Evolutionary conservation across 2,329 filamentous ascomycete species (phyloP).

Genomic region (Colletotrichum orchidophilum): DNA sequence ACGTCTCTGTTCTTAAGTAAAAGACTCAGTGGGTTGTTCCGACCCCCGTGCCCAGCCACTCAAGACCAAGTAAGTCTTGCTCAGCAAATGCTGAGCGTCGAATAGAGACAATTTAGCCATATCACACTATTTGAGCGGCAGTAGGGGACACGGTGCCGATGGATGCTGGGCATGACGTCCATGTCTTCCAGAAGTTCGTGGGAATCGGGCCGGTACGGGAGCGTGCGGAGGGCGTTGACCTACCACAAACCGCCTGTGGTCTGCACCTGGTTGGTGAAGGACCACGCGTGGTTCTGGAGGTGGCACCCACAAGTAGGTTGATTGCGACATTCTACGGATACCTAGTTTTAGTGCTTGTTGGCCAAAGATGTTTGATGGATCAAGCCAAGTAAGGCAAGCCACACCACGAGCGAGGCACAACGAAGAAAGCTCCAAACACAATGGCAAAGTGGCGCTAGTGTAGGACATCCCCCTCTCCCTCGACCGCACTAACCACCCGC

Average conservation of each 20-base stretch:
- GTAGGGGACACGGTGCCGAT: slow-evolving; percentile 17
- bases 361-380: slow-evolving; percentile 10
- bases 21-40: background rate
- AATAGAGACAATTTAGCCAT: slow-evolving; percentile 22
- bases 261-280: slow-evolving; percentile 5
- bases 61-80: background rate
- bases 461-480: background rate
- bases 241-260: slow-evolving; percentile 10
- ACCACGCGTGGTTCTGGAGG: slow-evolving; percentile 19
- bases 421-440: slow-evolving; percentile 10
- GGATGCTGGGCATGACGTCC: slow-evolving; percentile 28
- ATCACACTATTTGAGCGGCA: background rate
- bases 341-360: slow-evolving; percentile 1
- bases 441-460: background rate
- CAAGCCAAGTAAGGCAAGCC: slow-evolving; percentile 28
- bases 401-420: slow-evolving; percentile 30
- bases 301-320: slow-evolving; percentile 17
- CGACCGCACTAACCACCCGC: background rate
- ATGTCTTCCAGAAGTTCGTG: slow-evolving; percentile 30
- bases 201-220: slow-evolving; percentile 31
- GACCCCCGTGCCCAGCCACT: background rate
- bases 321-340: background rate
- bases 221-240: slow-evolving; percentile 21
- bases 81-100: background rate
- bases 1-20: background rate